These are phyloP conservation scores for Leptomonas pyrrhocoris DNA, from an alignment of 208 protist species.

Conservation along the genomic window DNA sequence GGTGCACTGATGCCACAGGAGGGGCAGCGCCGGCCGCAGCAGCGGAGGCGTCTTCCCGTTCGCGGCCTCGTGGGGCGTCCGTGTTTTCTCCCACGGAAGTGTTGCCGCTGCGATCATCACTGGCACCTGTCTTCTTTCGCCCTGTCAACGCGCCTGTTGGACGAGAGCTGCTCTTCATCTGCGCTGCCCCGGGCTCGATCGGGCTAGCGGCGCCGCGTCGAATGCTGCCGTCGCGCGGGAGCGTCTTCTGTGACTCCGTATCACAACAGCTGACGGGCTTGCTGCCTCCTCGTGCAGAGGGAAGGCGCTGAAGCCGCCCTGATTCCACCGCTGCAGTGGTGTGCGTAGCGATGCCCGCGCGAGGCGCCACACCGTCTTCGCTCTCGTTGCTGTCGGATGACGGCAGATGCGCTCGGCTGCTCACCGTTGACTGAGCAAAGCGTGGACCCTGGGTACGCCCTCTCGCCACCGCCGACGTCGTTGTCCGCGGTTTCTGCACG, in stretches of 20 bases:
- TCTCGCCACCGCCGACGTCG: not conserved
- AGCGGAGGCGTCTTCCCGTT: too few relatives aligned
- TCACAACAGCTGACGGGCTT: not conserved
- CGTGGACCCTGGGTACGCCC: not conserved
- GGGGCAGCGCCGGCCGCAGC: not conserved
- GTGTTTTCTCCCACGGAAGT: constrained; percentile 2
- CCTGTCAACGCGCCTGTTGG: not conserved
- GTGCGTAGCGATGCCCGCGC: not conserved
- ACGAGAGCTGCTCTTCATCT: not conserved
- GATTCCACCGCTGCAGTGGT: not conserved
- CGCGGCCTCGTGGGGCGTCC: not conserved
- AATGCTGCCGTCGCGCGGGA: not conserved
- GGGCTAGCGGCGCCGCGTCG: not conserved
- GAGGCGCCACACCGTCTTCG: not conserved
- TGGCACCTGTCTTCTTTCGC: not conserved
- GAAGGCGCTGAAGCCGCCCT: not conserved
- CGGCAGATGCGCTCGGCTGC: constrained; percentile 14
- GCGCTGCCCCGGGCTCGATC: not conserved
- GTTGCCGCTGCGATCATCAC: constrained; percentile 7
- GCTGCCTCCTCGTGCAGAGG: constrained; percentile 1
- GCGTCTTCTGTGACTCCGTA: not conserved
- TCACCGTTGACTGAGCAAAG: constrained; percentile 12
- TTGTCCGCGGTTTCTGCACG: not conserved
- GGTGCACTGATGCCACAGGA: not conserved
- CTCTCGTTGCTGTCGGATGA: not conserved